Percentiles rank a stretch among this genome's conserved stretches.
Evolutionary conservation across 495 filamentous ascomycete genomes (phyloP).

Genomic region (Hypomontagnella submonticulosa): DNA sequence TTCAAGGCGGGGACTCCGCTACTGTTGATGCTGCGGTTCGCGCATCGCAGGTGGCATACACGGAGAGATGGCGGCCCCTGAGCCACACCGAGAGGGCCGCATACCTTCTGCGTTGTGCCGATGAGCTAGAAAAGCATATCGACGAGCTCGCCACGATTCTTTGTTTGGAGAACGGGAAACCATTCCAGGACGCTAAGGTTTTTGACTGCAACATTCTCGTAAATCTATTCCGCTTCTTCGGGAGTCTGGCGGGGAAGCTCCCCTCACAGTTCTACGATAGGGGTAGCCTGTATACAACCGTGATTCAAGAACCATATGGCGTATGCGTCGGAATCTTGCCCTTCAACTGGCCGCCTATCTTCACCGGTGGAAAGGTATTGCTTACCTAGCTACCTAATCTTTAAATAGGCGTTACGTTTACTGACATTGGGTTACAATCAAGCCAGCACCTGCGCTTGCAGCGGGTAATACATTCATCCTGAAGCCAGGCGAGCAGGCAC

Average conservation of each 20-base stretch:
- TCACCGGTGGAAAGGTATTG: slow-evolving; percentile 1
- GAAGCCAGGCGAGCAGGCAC: slow-evolving; percentile 9
- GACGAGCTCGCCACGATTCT: slow-evolving; percentile 14
- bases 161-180: slow-evolving; percentile 25
- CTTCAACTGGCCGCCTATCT: slow-evolving; percentile 22
- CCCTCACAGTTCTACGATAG: slow-evolving; percentile 26
- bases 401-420: no score
- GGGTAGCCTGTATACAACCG: slow-evolving; percentile 16
- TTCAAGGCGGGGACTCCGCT: slow-evolving; percentile 15
- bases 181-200: slow-evolving; percentile 8
- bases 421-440: not conserved
- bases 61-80: slow-evolving; percentile 18
- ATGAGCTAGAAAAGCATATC: slow-evolving; percentile 21
- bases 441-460: slow-evolving; percentile 4
- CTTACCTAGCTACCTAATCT: no score
- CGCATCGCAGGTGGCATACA: slow-evolving; percentile 21
- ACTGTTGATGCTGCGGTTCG: slow-evolving; percentile 24
- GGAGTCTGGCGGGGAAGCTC: slow-evolving; percentile 7
- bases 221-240: slow-evolving; percentile 6
- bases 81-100: slow-evolving; percentile 12
- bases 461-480: slow-evolving; percentile 9
- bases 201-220: slow-evolving; percentile 25
- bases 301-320: slow-evolving; percentile 22
- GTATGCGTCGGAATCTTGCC: slow-evolving; percentile 22
- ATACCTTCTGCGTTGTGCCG: slow-evolving; percentile 24